These are phyloP conservation scores for Xerocomus brunneocitrinus DNA, from an alignment of 768 basidiomycete species.

Conservation along the genomic window DNA sequence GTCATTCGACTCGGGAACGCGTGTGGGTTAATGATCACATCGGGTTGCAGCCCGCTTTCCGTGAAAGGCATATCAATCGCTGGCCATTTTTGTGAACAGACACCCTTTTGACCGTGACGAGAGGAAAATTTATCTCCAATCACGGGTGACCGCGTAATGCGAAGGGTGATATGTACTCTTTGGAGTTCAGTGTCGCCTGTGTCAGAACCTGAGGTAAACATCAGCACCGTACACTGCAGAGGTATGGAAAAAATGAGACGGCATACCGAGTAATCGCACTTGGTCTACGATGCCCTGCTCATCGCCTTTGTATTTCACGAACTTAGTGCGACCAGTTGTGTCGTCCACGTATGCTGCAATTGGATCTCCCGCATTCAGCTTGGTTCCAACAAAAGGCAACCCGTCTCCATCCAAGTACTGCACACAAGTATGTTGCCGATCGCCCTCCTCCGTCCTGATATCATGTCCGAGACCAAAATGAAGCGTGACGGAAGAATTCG, in stretches of 20 bases:
- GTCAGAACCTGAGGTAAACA: slow-evolving; percentile 62
- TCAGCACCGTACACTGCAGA: not conserved
- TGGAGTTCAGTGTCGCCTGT: slow-evolving; percentile 83
- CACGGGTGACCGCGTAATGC: slow-evolving; percentile 91
- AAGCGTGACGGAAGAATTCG: slow-evolving; percentile 54
- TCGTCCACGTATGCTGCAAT: slow-evolving; percentile 88
- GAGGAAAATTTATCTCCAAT: slow-evolving; percentile 99
- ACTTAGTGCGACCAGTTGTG: slow-evolving; percentile 71
- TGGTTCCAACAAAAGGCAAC: slow-evolving; percentile 71
- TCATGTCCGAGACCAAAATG: slow-evolving; percentile 89
- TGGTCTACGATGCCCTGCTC: slow-evolving; percentile 86
- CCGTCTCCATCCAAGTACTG: slow-evolving; percentile 77
- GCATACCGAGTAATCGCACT: slow-evolving; percentile 80
- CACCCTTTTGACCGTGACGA: slow-evolving; percentile 98
- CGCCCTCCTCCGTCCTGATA: slow-evolving; percentile 51
- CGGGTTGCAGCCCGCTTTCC: slow-evolving; percentile 98
- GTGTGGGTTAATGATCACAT: slow-evolving; percentile 99
- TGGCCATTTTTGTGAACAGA: slow-evolving; percentile 99
- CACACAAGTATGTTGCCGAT: slow-evolving; percentile 38
- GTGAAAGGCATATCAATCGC: slow-evolving; percentile 97
- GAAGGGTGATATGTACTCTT: slow-evolving; percentile 89
- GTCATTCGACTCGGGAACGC: slow-evolving; percentile 99
- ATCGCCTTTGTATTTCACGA: slow-evolving; percentile 96
- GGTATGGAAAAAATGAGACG: not conserved
- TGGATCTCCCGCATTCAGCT: slow-evolving; percentile 68